Conservation (phyloP, 345 rosid genomes). For the Fremontodendron californicum region DNA sequence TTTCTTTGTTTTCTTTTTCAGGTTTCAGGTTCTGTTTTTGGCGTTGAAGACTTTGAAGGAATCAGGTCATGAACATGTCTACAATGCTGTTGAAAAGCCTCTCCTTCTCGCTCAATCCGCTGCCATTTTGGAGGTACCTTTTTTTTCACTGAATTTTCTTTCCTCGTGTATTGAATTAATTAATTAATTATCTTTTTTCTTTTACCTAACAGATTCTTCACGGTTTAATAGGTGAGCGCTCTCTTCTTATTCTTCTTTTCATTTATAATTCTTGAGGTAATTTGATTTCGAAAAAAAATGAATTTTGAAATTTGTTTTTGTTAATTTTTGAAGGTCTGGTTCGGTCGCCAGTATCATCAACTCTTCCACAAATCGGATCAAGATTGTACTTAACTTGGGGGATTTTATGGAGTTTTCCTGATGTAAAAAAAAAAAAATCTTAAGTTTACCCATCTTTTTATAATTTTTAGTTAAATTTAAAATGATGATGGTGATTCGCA, state of each 20-base stretch:
- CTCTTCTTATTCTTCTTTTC: background rate
- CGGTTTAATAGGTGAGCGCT: conserved; percentile 54
- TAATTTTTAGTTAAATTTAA: conserved; percentile 3
- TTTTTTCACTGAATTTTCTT: background rate
- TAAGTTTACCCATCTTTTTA: background rate
- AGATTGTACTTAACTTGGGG: conserved; percentile 88
- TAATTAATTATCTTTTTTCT: background rate
- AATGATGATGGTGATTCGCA: conserved; percentile 25
- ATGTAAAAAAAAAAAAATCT: conserved; percentile 39
- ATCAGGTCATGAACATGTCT: conserved; percentile 67
- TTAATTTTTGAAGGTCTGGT: conserved; percentile 58
- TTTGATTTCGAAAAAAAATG: background rate
- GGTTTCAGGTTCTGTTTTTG: conserved; percentile 73
- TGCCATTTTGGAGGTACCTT: conserved; percentile 89
- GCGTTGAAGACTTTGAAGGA: conserved; percentile 65
- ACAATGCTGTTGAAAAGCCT: conserved; percentile 78
- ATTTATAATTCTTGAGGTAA: background rate
- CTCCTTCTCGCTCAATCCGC: conserved; percentile 85
- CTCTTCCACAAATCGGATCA: conserved; percentile 84
- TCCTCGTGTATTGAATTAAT: background rate
- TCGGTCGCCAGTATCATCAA: conserved; percentile 85
- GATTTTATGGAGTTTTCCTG: conserved; percentile 72
- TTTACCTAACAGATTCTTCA: conserved; percentile 61
- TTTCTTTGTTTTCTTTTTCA: conserved; percentile 19
- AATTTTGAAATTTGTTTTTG: conserved; percentile 4